These are phyloP conservation scores for Tetrahymena elliotti DNA, from an alignment of 73 alveolate species.

Conservation along the genomic window DNA sequence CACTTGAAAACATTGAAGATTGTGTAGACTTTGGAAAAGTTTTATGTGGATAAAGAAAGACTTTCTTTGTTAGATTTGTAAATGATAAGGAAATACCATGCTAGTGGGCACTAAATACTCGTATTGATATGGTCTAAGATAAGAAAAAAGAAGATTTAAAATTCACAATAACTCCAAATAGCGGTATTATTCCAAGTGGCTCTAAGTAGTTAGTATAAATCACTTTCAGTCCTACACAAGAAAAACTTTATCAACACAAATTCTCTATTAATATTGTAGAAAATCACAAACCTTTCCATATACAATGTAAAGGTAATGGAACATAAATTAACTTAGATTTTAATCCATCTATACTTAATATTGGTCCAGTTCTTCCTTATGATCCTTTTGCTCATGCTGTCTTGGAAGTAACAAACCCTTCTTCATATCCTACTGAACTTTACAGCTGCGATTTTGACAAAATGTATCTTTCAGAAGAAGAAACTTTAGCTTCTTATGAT, in stretches of 20 bases:
- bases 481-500: slow-evolving; percentile 77
- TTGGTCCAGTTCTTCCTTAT: slow-evolving; percentile 98
- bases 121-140: slow-evolving; percentile 48
- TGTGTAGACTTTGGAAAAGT: slow-evolving; percentile 96
- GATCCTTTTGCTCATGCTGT: slow-evolving; percentile 78
- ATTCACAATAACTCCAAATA: slow-evolving; percentile 76
- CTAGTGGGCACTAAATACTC: slow-evolving; percentile 86
- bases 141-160: slow-evolving; percentile 42
- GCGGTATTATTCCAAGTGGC: slow-evolving; percentile 90
- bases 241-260: slow-evolving; percentile 76
- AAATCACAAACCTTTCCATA: slow-evolving; percentile 78
- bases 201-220: slow-evolving; percentile 85
- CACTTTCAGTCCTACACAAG: slow-evolving; percentile 87
- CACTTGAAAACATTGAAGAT: slow-evolving; percentile 46
- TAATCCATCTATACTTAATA: slow-evolving; percentile 71
- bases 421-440: slow-evolving; percentile 91
- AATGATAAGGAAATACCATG: slow-evolving; percentile 95
- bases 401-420: slow-evolving; percentile 92
- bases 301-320: slow-evolving; percentile 91
- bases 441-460: slow-evolving; percentile 92
- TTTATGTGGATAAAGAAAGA: slow-evolving; percentile 85
- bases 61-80: slow-evolving; percentile 85
- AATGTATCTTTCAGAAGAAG: slow-evolving; percentile 90
- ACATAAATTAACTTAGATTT: slow-evolving; percentile 76
- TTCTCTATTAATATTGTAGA: slow-evolving; percentile 83